phyloP scores from a whole-genome alignment of 345 rosid genomes.

The Melaleuca quinquenervia region DNA sequence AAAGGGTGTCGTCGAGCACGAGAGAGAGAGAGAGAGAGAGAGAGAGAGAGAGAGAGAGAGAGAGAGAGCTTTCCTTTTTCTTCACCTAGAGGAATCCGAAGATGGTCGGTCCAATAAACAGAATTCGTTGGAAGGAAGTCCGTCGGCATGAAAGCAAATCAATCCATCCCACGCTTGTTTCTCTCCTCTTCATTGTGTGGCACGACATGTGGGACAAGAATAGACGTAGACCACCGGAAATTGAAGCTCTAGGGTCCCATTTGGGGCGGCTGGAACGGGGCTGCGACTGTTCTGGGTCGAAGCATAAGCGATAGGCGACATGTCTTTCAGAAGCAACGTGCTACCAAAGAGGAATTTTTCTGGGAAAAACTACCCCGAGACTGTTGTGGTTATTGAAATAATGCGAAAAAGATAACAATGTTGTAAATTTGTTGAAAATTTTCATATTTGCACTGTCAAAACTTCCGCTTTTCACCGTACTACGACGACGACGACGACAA shows the following conservation, averaged over 20 bases:
- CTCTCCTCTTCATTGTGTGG: neutral
- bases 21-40: too few species aligned
- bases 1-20: neutral
- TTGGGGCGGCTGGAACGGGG: neutral
- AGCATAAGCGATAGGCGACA: neutral
- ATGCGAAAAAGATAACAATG: neutral
- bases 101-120: neutral
- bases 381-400: too few species aligned
- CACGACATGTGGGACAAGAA: neutral
- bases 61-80: too few species aligned
- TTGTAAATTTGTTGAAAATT: neutral
- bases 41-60: too few species aligned
- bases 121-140: neutral
- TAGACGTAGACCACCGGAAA: neutral
- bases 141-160: neutral
- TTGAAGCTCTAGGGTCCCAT: neutral
- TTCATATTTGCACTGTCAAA: neutral
- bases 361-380: neutral
- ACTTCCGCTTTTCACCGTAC: neutral
- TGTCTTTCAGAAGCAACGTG: neutral
- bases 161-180: neutral
- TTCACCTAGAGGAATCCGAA: neutral
- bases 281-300: neutral
- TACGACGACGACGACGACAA: too few species aligned
- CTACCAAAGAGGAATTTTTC: neutral